Evolutionary conservation across 2,329 filamentous ascomycete genomes (phyloP).

Genomic region (Emmonsiellopsis sp.): DNA sequence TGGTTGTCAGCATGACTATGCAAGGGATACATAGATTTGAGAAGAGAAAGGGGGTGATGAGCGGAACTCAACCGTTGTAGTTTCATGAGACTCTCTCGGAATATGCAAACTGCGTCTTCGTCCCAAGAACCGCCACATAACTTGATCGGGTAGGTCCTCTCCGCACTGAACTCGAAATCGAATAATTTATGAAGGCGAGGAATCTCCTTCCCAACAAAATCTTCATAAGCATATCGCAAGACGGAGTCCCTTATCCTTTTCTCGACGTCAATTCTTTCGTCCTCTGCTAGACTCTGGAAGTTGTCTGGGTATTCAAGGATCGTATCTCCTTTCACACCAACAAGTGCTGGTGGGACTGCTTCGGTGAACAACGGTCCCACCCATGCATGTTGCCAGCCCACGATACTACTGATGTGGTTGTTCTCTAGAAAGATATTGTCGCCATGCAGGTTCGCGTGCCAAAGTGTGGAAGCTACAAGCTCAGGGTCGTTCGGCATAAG

Average conservation of each 20-base stretch:
- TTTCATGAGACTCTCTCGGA: background rate
- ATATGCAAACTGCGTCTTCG: background rate
- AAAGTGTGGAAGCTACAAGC: constrained; percentile 22
- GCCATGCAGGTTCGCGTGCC: constrained; percentile 32
- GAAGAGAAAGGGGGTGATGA: background rate
- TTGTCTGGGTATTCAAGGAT: background rate
- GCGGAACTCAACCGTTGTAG: background rate
- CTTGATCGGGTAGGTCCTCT: background rate
- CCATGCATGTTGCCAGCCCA: constrained; percentile 15
- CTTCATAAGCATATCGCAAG: background rate
- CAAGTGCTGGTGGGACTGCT: background rate
- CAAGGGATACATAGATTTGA: too few species aligned
- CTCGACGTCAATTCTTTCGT: background rate
- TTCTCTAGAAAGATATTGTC: constrained; percentile 29
- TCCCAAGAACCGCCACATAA: background rate
- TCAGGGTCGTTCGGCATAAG: constrained; percentile 19
- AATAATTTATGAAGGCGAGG: background rate
- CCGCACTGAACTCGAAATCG: background rate
- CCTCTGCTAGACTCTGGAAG: background rate
- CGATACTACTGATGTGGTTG: constrained; percentile 11
- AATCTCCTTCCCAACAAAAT: background rate
- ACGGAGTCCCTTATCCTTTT: background rate
- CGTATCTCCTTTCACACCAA: background rate
- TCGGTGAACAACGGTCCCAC: background rate
- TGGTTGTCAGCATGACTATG: background rate